These are phyloP conservation scores for Vigna radiata DNA, from an alignment of 306 rosid species.

Conservation along the genomic window DNA sequence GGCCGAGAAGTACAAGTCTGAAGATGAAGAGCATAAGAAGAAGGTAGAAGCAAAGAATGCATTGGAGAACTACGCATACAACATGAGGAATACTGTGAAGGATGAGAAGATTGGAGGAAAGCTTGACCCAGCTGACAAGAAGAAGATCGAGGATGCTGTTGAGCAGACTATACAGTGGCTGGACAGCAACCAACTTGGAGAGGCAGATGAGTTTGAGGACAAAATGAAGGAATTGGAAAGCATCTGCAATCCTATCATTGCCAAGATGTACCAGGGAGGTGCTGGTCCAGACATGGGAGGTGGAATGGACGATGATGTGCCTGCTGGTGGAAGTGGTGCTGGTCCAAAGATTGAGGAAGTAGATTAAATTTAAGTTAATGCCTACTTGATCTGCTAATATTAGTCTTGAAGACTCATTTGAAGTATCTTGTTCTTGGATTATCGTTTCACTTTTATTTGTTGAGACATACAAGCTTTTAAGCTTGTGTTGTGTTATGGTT, in stretches of 20 bases:
- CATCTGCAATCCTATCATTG: conserved; percentile 65
- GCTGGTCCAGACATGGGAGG: conserved; percentile 62
- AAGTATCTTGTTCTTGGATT: background rate
- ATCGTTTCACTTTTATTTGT: too few species aligned
- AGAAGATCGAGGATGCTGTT: conserved; percentile 71
- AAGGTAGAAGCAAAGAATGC: conserved; percentile 72
- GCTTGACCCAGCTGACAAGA: conserved; percentile 65
- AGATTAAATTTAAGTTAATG: conserved; percentile 50
- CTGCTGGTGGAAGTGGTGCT: conserved; percentile 62
- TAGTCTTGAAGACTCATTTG: background rate
- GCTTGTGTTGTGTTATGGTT: too few species aligned
- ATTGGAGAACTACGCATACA: conserved; percentile 71
- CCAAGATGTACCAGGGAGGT: conserved; percentile 83
- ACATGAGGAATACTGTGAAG: conserved; percentile 72
- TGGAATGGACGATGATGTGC: conserved; percentile 55
- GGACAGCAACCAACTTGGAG: conserved; percentile 70
- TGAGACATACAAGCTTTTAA: too few species aligned
- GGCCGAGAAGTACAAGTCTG: conserved; percentile 81
- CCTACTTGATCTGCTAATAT: background rate
- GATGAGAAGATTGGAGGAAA: conserved; percentile 73
- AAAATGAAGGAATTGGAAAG: conserved; percentile 80
- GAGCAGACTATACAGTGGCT: conserved; percentile 76
- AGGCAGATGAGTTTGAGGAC: conserved; percentile 75
- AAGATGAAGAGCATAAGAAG: conserved; percentile 77
- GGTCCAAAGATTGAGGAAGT: conserved; percentile 89